Base-by-base conservation (phyloP, 768 basidiomycete genomes). In the Cystofilobasidium ferigula region DNA sequence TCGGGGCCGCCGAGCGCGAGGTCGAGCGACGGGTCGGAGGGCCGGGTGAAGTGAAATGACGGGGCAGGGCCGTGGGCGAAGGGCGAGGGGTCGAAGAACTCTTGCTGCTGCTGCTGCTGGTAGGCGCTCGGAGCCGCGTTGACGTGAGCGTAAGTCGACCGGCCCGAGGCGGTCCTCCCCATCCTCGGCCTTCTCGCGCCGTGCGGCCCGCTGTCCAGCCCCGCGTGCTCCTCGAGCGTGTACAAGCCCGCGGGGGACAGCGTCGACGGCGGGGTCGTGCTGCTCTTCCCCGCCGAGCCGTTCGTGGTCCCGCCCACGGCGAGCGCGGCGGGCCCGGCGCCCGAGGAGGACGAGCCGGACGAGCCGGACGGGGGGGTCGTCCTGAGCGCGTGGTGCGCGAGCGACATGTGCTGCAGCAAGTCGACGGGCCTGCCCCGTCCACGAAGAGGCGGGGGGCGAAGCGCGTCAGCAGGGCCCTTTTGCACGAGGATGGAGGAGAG, bases 331-430 rank as follows among this genome's bases (percentile, higher is more conserved):
- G 35, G 34, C 53, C 12, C 22, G 61, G 61, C 7, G 48, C 53
- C 10, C n/a, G 35, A 16, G 32, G 32, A 48, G 3, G 53, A 34
- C 35, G 38, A 28, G 47, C 47, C 47, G 58, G 42, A 20, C 38
- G 58, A 62, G 30, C 28, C 45, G 36, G 14, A 22, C 61, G 53
- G 35, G 51, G 10, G 48, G 30, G n/a, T 64, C 30, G 43, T 36
- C 36, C 42, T 36, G 30, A 10, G 34, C 14, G 47, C 47, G n/a
- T n/a, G 22, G 47, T 48, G n/a, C 8, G 47, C 47, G 40, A 61
- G 7, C 16, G 64, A 51, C 30, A 65, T 58, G 64, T 47, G 34
- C 28, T 54, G 53, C 22, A 63, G 53, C 9, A 63, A 53, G 28
- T 63, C 63, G 42, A 54, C 45, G 13, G 58, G 57, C 8, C 64